A percentile compares a stretch with the other conserved stretches of the same genome.
These are phyloP conservation scores for Pythium diclinum DNA, from an alignment of 352 stramenopile genomes.

Conservation along the genomic window DNA sequence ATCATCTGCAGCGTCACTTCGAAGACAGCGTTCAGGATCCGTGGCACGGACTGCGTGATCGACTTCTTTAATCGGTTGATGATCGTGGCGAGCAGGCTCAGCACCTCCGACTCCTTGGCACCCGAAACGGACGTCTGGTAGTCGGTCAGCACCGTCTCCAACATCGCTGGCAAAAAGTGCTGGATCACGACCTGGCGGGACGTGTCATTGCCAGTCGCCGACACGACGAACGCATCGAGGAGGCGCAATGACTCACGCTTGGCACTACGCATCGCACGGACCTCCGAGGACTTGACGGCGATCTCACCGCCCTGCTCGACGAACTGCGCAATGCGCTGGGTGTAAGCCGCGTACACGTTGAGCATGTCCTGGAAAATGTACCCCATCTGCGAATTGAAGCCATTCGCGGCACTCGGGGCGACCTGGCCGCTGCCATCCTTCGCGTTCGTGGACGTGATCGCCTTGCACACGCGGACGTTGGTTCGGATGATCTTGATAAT, in stretches of 20 bases:
- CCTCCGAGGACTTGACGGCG: conserved; percentile 92
- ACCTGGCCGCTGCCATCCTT: conserved; percentile 25
- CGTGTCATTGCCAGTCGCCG: conserved; percentile 60
- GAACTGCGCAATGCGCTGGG: conserved; percentile 92
- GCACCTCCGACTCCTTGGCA: conserved; percentile 90
- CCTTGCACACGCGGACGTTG: conserved; percentile 95
- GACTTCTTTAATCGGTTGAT: conserved; percentile 96
- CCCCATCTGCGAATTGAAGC: conserved; percentile 97
- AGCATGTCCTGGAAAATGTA: conserved; percentile 98
- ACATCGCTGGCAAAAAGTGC: conserved; percentile 95
- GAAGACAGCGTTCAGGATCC: conserved; percentile 97
- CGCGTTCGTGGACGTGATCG: conserved; percentile 49
- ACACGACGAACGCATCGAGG: conserved; percentile 95
- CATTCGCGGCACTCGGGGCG: conserved; percentile 65
- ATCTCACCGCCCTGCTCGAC: conserved; percentile 90
- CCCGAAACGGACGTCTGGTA: conserved; percentile 87
- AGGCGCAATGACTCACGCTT: conserved; percentile 97
- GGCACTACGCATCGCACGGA: conserved; percentile 92
- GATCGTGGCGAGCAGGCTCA: conserved; percentile 94
- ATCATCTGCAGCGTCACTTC: conserved; percentile 99
- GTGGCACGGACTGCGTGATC: conserved; percentile 84
- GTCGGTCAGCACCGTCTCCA: conserved; percentile 96
- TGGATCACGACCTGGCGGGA: conserved; percentile 84
- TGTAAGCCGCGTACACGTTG: conserved; percentile 99
- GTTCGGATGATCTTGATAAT: conserved; percentile 99